Base-by-base conservation (phyloP, 495 filamentous ascomycete genomes). In the Neurospora tetrasperma region DNA sequence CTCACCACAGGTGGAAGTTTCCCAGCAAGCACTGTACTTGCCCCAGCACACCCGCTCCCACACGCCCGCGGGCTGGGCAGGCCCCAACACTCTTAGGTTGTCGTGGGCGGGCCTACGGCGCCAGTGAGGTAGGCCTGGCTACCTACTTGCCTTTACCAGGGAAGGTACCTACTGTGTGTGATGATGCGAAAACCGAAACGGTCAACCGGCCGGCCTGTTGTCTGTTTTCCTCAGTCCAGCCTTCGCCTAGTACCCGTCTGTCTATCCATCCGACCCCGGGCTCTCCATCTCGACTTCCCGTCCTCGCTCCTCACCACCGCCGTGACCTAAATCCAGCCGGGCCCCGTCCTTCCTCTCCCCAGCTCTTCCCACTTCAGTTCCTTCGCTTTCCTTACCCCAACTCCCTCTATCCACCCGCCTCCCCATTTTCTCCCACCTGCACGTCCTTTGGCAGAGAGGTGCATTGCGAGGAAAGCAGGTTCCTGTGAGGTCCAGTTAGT, bases 301-400 rank as follows among this genome's bases (percentile, higher is more conserved):
- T 76, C 80, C 80, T 79, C 77, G 79, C 77, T 72, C 78, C 77
- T 78, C 78, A 81, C 81, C 80, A 79, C 78, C 79, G 80, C 79
- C 78, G 76, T 79, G 79, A 79, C 79, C 75, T 80, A 80, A 80
- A 85, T 81, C 79, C 78, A 79, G 75, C 78, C 77, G 78, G 73
- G 71, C 76, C 76, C 79, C 83, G 79, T 79, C 75, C 75, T 78
- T 76, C 75, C 76, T 74, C 74, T 75, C 76, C 78, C 74, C 78
- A 76, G 76, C 74, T 78, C 76, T 76, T 79, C 76, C 76, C 76
- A 59, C 48, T 59, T 16, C 48, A 59, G 48, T 59, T 59, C 48
- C 48, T 59, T 59, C 48, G 48, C 48, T 76, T 76, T 76, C 79
- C 77, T 80, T 80, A 75, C 76, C 76, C 73, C 79, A 75, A 73